Evolutionary conservation across 805 yeast species (phyloP).

Genomic region (Hanseniaspora valbyensis): DNA sequence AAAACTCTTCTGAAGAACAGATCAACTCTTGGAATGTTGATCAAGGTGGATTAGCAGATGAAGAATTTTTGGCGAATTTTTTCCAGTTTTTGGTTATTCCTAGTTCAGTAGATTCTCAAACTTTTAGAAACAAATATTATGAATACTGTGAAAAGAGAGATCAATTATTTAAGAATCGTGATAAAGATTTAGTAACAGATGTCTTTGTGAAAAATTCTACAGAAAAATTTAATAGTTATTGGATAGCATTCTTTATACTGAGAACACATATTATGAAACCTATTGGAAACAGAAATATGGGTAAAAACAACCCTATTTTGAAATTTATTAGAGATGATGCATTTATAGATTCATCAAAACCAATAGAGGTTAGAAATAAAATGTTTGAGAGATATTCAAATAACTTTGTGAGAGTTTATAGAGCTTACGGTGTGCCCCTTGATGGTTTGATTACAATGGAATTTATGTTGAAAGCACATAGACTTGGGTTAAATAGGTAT

Average conservation of each 20-base stretch:
- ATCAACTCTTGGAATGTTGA: neutral
- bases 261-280: slow-evolving; percentile 13
- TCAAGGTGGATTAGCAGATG: slow-evolving; percentile 1
- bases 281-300: neutral
- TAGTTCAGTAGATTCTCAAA: neutral
- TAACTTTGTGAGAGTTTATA: neutral
- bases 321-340: neutral
- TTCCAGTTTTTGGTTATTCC: slow-evolving; percentile 7
- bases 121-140: slow-evolving; percentile 9
- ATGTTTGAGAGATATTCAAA: slow-evolving; percentile 11
- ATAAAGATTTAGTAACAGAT: slow-evolving; percentile 1
- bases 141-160: slow-evolving; percentile 14
- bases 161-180: neutral
- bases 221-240: neutral
- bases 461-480: slow-evolving; percentile 5
- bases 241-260: slow-evolving; percentile 13
- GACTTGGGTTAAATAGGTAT: neutral
- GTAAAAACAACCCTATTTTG: neutral
- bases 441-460: slow-evolving; percentile 2
- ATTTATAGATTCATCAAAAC: neutral
- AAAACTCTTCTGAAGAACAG: neutral
- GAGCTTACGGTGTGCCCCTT: neutral
- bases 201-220: slow-evolving; percentile 4
- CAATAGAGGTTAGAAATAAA: neutral
- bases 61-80: slow-evolving; percentile 9